Percentiles rank a stretch among this genome's conserved stretches.
Conservation (phyloP, 2,329 filamentous ascomycete genomes). For the Iodosphaeria phyllophila region DNA sequence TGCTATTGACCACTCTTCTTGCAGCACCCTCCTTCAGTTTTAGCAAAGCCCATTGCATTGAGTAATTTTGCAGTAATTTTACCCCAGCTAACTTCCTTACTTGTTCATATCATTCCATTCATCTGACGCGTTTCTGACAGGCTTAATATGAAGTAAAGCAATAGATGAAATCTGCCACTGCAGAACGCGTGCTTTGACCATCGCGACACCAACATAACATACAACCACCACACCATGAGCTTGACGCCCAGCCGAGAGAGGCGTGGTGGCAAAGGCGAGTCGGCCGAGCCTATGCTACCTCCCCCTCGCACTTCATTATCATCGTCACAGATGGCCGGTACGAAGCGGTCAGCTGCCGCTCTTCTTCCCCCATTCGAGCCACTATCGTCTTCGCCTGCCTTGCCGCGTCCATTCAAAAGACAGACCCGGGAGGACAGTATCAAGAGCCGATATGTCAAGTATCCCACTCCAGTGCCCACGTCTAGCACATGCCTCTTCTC, state of each 20-base stretch:
- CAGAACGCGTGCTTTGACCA: too few species aligned
- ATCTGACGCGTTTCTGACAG: too few species aligned
- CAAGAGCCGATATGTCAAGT: conserved; percentile 40
- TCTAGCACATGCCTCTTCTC: conserved; percentile 84
- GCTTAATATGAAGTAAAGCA: too few species aligned
- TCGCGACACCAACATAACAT: too few species aligned
- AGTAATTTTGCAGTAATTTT: too few species aligned
- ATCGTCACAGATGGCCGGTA: conserved; percentile 17
- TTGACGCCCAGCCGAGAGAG: conserved; percentile 11
- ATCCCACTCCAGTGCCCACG: conserved; percentile 85
- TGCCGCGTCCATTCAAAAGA: conserved; percentile 52
- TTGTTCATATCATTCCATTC: too few species aligned
- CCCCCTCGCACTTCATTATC: conserved; percentile 7
- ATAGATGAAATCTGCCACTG: too few species aligned
- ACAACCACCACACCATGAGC: conserved; percentile 10
- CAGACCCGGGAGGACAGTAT: conserved; percentile 26
- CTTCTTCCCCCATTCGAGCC: conserved; percentile 67
- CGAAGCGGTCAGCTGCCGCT: conserved; percentile 45
- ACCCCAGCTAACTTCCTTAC: too few species aligned
- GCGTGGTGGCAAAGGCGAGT: conserved; percentile 7
- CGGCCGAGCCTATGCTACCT: conserved; percentile 16
- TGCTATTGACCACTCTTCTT: too few species aligned
- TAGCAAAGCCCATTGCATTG: too few species aligned
- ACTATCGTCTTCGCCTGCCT: conserved; percentile 56
- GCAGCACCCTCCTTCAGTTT: too few species aligned